Conservation (phyloP, 2,329 filamentous ascomycete genomes). For the Bipolaris oryzae region DNA sequence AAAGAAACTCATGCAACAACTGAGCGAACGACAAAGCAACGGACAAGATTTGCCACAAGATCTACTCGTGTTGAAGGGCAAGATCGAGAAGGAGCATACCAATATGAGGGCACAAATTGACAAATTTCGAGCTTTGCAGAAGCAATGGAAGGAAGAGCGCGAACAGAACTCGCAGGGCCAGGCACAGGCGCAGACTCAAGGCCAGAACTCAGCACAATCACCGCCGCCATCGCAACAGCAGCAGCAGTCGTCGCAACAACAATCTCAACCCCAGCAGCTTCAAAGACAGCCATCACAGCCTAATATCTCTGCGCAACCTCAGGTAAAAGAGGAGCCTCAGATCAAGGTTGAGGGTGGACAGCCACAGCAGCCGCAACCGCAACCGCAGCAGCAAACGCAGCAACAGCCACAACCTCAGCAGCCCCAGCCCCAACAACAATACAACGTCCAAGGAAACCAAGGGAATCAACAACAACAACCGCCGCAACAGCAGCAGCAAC, state of each 20-base stretch:
- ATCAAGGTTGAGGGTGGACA: constrained; percentile 47
- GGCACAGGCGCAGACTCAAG: constrained; percentile 27
- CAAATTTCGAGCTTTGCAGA: constrained; percentile 45
- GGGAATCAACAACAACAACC: constrained; percentile 29
- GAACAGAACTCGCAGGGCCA: constrained; percentile 44
- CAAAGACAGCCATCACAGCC: constrained; percentile 41
- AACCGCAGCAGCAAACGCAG: constrained; percentile 21
- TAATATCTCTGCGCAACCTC: constrained; percentile 29
- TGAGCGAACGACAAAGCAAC: constrained; percentile 39
- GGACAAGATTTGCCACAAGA: constrained; percentile 46
- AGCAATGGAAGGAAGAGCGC: constrained; percentile 40
- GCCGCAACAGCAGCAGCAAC: constrained; percentile 23
- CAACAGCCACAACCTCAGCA: constrained; percentile 23
- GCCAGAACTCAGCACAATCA: constrained; percentile 32
- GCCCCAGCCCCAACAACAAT: constrained; percentile 16
- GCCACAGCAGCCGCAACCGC: constrained; percentile 29
- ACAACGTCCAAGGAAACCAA: constrained; percentile 34
- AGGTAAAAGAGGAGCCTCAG: constrained; percentile 43
- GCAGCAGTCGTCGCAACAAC: constrained; percentile 26
- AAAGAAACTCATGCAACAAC: constrained; percentile 32
- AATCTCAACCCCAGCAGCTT: constrained; percentile 33
- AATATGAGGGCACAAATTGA: constrained; percentile 41
- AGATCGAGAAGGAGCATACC: constrained; percentile 39
- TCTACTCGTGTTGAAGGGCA: constrained; percentile 32
- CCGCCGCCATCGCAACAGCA: constrained; percentile 27